Percentiles rank a stretch among this genome's conserved stretches.
phyloP scores from a whole-genome alignment of 2,329 filamentous ascomycete species.

The Diaporthe amygdali region DNA sequence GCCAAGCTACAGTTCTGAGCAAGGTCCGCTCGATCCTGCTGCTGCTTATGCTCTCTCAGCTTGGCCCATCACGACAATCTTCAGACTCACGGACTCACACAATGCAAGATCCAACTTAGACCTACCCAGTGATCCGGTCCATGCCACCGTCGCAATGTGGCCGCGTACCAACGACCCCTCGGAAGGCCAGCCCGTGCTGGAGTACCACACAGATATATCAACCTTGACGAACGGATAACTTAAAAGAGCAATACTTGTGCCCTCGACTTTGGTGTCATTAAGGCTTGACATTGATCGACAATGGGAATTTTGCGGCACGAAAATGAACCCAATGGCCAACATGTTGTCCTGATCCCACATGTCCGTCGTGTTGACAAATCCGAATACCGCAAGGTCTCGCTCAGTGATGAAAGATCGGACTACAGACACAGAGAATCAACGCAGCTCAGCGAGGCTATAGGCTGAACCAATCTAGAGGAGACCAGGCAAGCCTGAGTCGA shows the following conservation, averaged over 20 bases:
- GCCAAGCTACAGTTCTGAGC: background rate
- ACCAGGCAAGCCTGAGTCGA: too few species aligned
- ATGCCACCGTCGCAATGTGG: background rate
- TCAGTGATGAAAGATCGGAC: background rate
- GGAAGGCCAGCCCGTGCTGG: background rate
- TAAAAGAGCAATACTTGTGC: background rate
- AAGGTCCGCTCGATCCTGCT: background rate
- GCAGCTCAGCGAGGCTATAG: background rate
- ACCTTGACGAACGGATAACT: background rate
- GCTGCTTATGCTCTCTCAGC: background rate
- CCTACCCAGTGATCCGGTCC: background rate
- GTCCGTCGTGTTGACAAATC: background rate
- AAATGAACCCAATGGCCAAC: background rate
- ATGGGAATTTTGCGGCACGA: background rate
- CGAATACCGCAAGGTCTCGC: background rate
- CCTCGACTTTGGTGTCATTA: too few species aligned
- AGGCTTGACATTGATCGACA: background rate
- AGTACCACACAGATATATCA: background rate
- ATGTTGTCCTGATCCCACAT: background rate
- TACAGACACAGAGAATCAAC: fast-evolving
- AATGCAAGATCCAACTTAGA: background rate
- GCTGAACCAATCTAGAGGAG: too few species aligned
- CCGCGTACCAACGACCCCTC: background rate
- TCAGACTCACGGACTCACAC: background rate
- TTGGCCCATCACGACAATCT: background rate